Conservation (phyloP, 2,329 filamentous ascomycete species). For the Coniella vitis region DNA sequence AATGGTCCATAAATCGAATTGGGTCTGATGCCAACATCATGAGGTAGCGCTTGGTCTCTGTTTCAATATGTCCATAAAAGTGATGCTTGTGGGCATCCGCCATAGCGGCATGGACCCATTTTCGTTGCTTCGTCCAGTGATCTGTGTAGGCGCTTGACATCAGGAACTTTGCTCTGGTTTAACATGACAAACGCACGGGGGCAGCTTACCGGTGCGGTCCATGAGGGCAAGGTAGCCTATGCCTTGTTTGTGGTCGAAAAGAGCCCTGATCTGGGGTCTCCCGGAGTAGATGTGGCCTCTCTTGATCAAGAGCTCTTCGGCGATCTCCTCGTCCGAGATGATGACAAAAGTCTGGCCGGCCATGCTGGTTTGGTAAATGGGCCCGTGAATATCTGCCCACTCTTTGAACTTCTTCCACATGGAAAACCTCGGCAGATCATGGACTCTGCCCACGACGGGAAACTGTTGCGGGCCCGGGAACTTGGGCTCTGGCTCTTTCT, state of each 20-base stretch:
- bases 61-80: slow-evolving; percentile 43
- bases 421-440: slow-evolving; percentile 38
- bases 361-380: slow-evolving; percentile 37
- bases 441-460: slow-evolving; percentile 41
- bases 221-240: slow-evolving; percentile 43
- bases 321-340: slow-evolving; percentile 41
- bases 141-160: slow-evolving; percentile 24
- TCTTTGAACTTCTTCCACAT: slow-evolving; percentile 47
- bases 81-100: slow-evolving; percentile 29
- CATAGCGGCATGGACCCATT: slow-evolving; percentile 45
- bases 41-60: slow-evolving; percentile 38
- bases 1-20: slow-evolving; percentile 36
- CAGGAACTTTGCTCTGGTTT: background rate
- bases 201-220: slow-evolving; percentile 38
- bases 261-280: slow-evolving; percentile 41
- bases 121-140: slow-evolving; percentile 41
- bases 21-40: slow-evolving; percentile 41
- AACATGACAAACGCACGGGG: too few relatives aligned
- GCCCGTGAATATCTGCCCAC: slow-evolving; percentile 36
- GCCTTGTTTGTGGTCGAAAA: slow-evolving; percentile 42
- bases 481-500: slow-evolving; percentile 19
- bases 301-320: slow-evolving; percentile 41
- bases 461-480: slow-evolving; percentile 42
- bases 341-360: slow-evolving; percentile 35
- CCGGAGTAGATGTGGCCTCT: slow-evolving; percentile 44